A percentile compares a stretch with the other conserved stretches of the same genome.
These are phyloP conservation scores for Sarocladium kiliense DNA, from an alignment of 2,329 filamentous ascomycete species.

Conservation along the genomic window DNA sequence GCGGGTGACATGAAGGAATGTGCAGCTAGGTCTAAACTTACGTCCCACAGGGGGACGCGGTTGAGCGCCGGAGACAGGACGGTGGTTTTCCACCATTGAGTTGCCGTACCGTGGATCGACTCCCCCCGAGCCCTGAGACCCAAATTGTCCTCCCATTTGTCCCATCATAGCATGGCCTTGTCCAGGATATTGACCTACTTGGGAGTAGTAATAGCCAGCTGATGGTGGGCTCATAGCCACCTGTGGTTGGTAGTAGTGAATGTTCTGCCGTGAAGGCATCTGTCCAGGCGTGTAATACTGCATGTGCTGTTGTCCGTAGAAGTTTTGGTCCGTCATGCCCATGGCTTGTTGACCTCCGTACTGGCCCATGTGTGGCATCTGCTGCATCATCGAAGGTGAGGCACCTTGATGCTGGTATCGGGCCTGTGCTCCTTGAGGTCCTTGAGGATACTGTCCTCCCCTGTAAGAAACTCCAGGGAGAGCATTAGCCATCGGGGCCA, in stretches of 20 bases:
- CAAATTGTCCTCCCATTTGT: background rate
- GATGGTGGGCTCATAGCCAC: conserved; percentile 37
- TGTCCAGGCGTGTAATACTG: conserved; percentile 37
- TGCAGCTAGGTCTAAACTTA: background rate
- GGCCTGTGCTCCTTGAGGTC: conserved; percentile 26
- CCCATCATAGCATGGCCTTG: background rate
- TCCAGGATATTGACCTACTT: conserved; percentile 28
- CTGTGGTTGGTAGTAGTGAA: conserved; percentile 39
- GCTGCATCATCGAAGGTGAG: conserved; percentile 32
- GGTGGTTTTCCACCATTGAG: background rate
- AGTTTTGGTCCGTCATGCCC: conserved; percentile 35
- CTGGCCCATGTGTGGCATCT: conserved; percentile 33
- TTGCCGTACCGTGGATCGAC: background rate
- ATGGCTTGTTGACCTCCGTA: conserved; percentile 34
- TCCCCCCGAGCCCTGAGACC: background rate
- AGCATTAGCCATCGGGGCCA: conserved; percentile 38
- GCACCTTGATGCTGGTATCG: conserved; percentile 26
- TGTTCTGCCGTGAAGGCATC: conserved; percentile 31
- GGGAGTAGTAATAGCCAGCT: conserved; percentile 40
- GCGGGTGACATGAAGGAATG: background rate
- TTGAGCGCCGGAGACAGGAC: background rate
- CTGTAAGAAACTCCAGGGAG: conserved; percentile 37
- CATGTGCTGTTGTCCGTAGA: conserved; percentile 42
- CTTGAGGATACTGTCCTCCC: conserved; percentile 30
- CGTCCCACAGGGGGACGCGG: background rate